Base-by-base conservation (phyloP, 495 filamentous ascomycete genomes). In the Terfezia boudieri region DNA sequence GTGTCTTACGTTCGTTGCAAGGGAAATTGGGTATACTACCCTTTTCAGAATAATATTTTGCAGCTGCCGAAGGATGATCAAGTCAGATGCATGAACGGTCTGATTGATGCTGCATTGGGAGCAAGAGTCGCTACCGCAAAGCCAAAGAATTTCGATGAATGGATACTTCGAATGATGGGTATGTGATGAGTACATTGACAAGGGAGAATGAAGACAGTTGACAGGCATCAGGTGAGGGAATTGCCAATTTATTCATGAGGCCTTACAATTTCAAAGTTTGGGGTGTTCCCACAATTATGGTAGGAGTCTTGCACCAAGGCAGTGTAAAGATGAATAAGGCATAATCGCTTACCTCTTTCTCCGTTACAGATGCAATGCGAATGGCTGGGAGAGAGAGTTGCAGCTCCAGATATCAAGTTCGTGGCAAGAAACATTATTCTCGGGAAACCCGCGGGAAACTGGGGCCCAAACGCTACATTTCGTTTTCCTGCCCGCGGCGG, bases 251-350 rank as follows among this genome's bases (percentile, higher is more conserved):
- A 54, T 99, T 99, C 80, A 99, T 99, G 90, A 73, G 92, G 62
- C 90, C 90, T 49, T 99, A 99, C 77, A 99, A 99, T 78, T 96
- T 79, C 80, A 99, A 99, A 73, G 90, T 96, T 66, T 99, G 90
- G 90, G 92, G 90, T 56, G 89, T 96, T 63, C 90, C 92, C 41
- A 96, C 92, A 26, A 92, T 83, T 56, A 93, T 92, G 83, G 90
- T 95, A 76, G 58, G 72, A 54, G 54, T 43, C 12, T 4, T 36
- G 17, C 26, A 9, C 26, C 26, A 9, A 20, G 37, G 14, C 35
- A 54, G 14, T 35, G 14, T 36, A 26, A 49, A 12, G 35, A 32
- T 37, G 17, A n/a, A 53, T 38, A 49, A 37, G 59, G 36, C 55
- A 36, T 55, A 20, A 50, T 57, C 14, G 8, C 41, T 14, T 14